Base-by-base conservation (phyloP, 345 rosid species). In the Sonneratia caseolaris region DNA sequence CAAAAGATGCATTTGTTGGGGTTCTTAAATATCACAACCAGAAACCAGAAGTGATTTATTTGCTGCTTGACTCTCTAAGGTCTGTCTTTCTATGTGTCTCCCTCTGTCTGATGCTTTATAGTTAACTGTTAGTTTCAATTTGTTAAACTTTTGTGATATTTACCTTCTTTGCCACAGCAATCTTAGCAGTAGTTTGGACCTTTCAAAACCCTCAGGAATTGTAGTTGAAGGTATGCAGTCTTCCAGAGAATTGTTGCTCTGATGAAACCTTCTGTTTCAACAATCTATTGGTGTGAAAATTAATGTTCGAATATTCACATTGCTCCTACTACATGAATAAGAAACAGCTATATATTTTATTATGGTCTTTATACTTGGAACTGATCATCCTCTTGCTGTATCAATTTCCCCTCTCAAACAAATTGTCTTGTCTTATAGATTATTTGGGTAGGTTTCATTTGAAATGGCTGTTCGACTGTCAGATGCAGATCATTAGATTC, bases 61-160 rank as follows among this genome's bases (percentile, higher is more conserved):
- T 88, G 85, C 77, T 91, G 76, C 85, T 93, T 62, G 96, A 90
- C 74, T 83, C 87, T 83, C 86, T 93, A 48, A 89, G 96, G 98
- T 91, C 73, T 73, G 68, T 76, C 73, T 71, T 13, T 69, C 38
- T 11, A 51, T 42, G 16, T 18, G 37, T 56, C 69, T 77, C 72
- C 37, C 65, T 11, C 5, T 22, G 6, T n/a, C 35, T 57, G 64
- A 57, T 57, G 64, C 35, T 57, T 62, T 13, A 5, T n/a, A 4
- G 3, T 62, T 62, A 62, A 40, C 35, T 43, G 18, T 38, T 14
- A 55, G 19, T 37, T 37, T 56, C 45, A 47, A 27, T 12, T 68
- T 56, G 15, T 74, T 15, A 14, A 45, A 73, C 74, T 45, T 71
- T 66, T 36, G 24, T 59, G 68, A 24, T 71, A 18, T 68, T 56